Percentiles rank a stretch among this genome's conserved stretches.
Conservation (phyloP, 257 asterid species). For the Solanum habrochaites region DNA sequence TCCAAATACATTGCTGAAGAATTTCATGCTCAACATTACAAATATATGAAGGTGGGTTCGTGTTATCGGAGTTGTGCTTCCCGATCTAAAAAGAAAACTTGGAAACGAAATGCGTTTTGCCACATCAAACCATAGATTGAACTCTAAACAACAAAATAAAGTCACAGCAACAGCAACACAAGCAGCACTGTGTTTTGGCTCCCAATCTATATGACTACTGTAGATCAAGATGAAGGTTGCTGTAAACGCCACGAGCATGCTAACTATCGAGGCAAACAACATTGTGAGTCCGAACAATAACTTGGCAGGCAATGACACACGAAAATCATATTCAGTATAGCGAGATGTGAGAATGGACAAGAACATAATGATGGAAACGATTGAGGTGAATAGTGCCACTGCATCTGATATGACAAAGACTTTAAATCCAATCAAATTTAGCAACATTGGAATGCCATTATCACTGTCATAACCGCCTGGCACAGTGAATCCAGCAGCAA, state of each 20-base stretch:
- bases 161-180: no score
- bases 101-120: no score
- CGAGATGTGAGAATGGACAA: slow-evolving; percentile 3
- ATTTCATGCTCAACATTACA: no score
- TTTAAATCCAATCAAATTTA: background rate
- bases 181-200: no score
- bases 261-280: no score
- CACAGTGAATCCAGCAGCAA: slow-evolving; percentile 24
- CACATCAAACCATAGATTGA: no score
- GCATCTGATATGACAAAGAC: slow-evolving; percentile 14
- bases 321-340: background rate
- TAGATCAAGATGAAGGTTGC: no score
- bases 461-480: slow-evolving; percentile 17
- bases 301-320: background rate
- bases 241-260: background rate
- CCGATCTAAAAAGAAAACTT: no score
- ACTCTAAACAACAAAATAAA: no score
- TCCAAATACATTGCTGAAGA: no score
- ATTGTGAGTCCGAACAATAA: background rate
- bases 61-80: no score
- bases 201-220: no score
- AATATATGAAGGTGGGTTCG: background rate
- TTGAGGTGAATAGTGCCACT: background rate
- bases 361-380: background rate
- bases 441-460: slow-evolving; percentile 6